phyloP scores from a whole-genome alignment of 1,284 basidiomycete species.

The Melampsora americana region DNA sequence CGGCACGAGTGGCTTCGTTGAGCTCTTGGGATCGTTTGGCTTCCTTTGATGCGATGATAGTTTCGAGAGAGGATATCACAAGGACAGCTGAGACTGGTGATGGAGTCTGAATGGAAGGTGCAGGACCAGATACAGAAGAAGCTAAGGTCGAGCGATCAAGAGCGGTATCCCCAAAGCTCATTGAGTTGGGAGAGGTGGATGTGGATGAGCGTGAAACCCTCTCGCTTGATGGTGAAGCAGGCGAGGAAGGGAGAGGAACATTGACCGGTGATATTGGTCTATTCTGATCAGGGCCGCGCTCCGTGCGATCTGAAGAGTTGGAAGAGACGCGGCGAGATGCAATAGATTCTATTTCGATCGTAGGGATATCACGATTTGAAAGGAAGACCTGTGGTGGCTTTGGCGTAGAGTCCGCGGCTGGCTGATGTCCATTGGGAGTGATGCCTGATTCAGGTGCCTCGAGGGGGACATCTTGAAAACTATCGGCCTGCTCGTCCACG shows the following conservation, averaged over 20 bases:
- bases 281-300: not conserved
- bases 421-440: not conserved
- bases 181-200: not conserved
- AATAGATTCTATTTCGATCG: not conserved
- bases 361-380: not conserved
- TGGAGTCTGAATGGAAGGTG: slow-evolving; percentile 48
- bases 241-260: not conserved
- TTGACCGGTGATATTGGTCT: not conserved
- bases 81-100: slow-evolving; percentile 56
- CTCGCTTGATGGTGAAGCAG: not conserved
- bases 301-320: not conserved
- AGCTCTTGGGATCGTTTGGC: slow-evolving; percentile 78
- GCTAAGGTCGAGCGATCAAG: slow-evolving; percentile 27
- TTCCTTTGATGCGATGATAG: slow-evolving; percentile 81
- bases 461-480: not conserved
- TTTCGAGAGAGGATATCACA: slow-evolving; percentile 78
- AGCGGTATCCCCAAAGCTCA: not conserved
- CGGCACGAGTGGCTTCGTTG: slow-evolving; percentile 73
- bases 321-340: not conserved
- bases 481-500: not conserved
- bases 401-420: not conserved
- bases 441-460: not conserved
- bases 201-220: not conserved
- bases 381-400: not conserved
- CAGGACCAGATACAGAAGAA: slow-evolving; percentile 8